phyloP scores from a whole-genome alignment of 371 early-diverging fungal genomes.

The Syncephalastrum monosporum region DNA sequence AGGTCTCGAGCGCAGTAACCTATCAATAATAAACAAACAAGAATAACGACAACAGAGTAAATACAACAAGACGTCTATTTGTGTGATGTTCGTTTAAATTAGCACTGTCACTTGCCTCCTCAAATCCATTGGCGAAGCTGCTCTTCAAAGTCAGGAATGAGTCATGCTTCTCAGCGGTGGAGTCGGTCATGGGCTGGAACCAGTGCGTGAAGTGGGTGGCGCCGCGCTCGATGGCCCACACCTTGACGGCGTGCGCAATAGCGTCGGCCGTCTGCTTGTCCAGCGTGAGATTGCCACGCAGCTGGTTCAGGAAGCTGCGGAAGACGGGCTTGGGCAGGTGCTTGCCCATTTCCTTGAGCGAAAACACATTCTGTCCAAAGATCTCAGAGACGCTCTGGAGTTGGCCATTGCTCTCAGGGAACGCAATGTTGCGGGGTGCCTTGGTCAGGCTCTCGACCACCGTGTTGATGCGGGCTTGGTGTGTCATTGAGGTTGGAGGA shows the following conservation, averaged over 20 bases:
- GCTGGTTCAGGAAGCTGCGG: conserved; percentile 83
- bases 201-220: conserved; percentile 98
- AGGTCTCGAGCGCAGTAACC: conserved; percentile 85
- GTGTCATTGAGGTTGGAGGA: conserved; percentile 19
- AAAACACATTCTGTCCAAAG: conserved; percentile 92
- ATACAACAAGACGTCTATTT: too few species aligned
- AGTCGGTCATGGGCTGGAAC: conserved; percentile 98
- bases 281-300: conserved; percentile 81
- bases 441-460: conserved; percentile 34
- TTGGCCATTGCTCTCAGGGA: conserved; percentile 71
- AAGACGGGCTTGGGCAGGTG: conserved; percentile 94
- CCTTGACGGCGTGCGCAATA: conserved; percentile 94
- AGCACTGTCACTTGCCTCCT: conserved; percentile 55
- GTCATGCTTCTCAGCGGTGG: conserved; percentile 99
- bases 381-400: conserved; percentile 83
- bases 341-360: conserved; percentile 80
- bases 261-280: conserved; percentile 96
- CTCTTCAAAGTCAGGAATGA: conserved; percentile 89
- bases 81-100: background rate
- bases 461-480: conserved; percentile 34
- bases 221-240: conserved; percentile 95
- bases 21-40: conserved; percentile 15
- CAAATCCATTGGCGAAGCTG: conserved; percentile 70
- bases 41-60: background rate
- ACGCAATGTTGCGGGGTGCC: conserved; percentile 46